These are phyloP conservation scores for Mycena venus DNA, from an alignment of 768 basidiomycete genomes.

Conservation along the genomic window DNA sequence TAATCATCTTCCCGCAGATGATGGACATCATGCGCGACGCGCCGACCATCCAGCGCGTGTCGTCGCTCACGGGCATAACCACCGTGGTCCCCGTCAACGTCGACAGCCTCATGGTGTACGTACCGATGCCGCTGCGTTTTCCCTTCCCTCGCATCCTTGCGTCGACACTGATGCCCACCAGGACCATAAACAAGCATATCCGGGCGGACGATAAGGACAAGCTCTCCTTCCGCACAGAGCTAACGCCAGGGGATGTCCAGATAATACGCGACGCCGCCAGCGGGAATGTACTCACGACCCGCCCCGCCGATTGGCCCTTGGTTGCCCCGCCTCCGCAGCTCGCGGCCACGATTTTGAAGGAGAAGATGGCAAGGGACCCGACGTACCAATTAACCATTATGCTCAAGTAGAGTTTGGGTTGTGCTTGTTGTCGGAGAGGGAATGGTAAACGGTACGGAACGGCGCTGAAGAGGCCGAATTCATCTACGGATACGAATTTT, in stretches of 20 bases:
- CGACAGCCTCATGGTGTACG: constrained; percentile 13
- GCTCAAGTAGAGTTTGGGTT: constrained; percentile 10
- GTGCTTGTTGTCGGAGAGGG: background rate
- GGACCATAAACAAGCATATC: constrained; percentile 21
- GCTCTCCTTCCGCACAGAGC: constrained; percentile 23
- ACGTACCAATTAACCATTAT: background rate
- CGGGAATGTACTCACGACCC: constrained; percentile 17
- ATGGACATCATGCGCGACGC: constrained; percentile 14
- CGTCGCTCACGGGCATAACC: constrained; percentile 19
- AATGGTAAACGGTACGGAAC: background rate
- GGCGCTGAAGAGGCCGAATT: constrained; percentile 3
- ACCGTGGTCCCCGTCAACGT: constrained; percentile 14
- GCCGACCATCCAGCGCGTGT: constrained; percentile 16
- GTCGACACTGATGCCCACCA: constrained; percentile 5
- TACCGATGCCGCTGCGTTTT: constrained; percentile 9
- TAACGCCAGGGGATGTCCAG: constrained; percentile 19
- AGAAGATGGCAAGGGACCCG: constrained; percentile 20
- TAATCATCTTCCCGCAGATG: constrained; percentile 18
- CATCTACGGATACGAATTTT: background rate
- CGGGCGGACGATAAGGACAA: constrained; percentile 17
- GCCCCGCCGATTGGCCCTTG: constrained; percentile 11
- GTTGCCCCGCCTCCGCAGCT: constrained; percentile 20
- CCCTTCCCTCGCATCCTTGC: constrained; percentile 11
- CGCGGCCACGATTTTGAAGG: constrained; percentile 25
- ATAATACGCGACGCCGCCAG: constrained; percentile 17